A percentile compares a stretch with the other conserved stretches of the same genome.
phyloP scores from a whole-genome alignment of 169 alveolate genomes.

The Cryptosporidium andersoni region DNA sequence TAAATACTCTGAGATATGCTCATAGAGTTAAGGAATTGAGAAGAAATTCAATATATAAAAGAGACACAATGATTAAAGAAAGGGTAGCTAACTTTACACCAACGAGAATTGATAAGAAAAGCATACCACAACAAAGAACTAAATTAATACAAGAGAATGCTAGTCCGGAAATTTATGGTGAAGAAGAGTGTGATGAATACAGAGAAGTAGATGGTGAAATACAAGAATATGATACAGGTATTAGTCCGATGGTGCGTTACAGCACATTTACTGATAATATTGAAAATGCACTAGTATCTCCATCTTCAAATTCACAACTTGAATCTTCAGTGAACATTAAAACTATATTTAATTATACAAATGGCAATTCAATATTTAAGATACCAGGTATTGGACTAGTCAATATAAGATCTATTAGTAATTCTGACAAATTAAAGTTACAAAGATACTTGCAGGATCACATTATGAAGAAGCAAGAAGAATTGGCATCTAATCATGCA shows the following conservation, averaged over 20 bases:
- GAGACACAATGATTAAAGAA: slow-evolving; percentile 66
- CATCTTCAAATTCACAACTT: too few relatives aligned
- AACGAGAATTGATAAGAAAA: too few relatives aligned
- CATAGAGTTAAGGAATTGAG: slow-evolving; percentile 95
- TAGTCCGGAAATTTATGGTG: slow-evolving; percentile 51
- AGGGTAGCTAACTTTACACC: not conserved
- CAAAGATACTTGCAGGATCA: slow-evolving; percentile 51
- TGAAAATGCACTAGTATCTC: not conserved
- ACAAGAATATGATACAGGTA: slow-evolving; percentile 29
- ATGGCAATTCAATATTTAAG: slow-evolving; percentile 13
- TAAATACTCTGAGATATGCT: slow-evolving; percentile 97
- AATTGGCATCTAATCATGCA: slow-evolving; percentile 60
- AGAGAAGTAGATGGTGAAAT: slow-evolving; percentile 27
- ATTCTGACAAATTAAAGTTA: slow-evolving; percentile 18
- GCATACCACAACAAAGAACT: slow-evolving; percentile 11
- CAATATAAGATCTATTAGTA: slow-evolving; percentile 29
- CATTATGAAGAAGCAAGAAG: slow-evolving; percentile 47
- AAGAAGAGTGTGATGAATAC: slow-evolving; percentile 58
- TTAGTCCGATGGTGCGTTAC: slow-evolving; percentile 2
- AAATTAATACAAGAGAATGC: slow-evolving; percentile 29
- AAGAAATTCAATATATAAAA: slow-evolving; percentile 74
- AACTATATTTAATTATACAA: too few relatives aligned
- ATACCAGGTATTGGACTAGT: slow-evolving; percentile 69
- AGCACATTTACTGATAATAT: not conserved
- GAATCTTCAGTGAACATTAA: too few relatives aligned